Conservation (phyloP, 169 alveolate genomes). For the Babesia gibsoni region DNA sequence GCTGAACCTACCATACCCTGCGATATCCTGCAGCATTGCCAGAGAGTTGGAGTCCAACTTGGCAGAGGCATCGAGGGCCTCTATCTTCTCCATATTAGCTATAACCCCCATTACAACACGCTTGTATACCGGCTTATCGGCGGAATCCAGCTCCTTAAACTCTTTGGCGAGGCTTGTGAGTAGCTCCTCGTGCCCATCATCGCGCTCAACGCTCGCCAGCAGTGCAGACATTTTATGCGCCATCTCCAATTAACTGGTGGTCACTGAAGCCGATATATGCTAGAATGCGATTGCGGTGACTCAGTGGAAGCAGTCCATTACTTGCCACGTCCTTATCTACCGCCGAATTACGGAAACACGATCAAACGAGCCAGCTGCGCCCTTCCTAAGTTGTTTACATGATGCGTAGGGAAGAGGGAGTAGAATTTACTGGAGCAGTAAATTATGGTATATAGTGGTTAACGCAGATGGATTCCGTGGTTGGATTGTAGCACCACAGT, state of each 20-base stretch:
- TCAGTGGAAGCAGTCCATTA: too few relatives aligned
- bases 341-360: too few relatives aligned
- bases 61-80: background rate
- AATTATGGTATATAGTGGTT: too few relatives aligned
- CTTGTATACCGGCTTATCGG: conserved; percentile 3
- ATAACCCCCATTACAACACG: conserved; percentile 16
- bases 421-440: too few relatives aligned
- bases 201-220: conserved; percentile 6
- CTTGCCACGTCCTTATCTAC: too few relatives aligned
- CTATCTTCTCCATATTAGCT: conserved; percentile 1
- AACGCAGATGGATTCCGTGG: too few relatives aligned
- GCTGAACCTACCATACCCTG: conserved; percentile 14
- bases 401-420: too few relatives aligned
- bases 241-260: background rate
- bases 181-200: conserved; percentile 14
- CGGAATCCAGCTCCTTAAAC: background rate
- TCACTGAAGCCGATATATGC: background rate
- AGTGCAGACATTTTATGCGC: background rate
- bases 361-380: too few relatives aligned
- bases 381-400: too few relatives aligned
- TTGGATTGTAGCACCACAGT: too few relatives aligned
- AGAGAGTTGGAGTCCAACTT: conserved; percentile 35
- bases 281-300: too few relatives aligned
- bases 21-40: conserved; percentile 32
- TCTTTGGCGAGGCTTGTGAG: conserved; percentile 2